Percentiles rank a stretch among this genome's conserved stretches.
phyloP scores from a whole-genome alignment of 495 filamentous ascomycete genomes.

The Penicillium taxi region DNA sequence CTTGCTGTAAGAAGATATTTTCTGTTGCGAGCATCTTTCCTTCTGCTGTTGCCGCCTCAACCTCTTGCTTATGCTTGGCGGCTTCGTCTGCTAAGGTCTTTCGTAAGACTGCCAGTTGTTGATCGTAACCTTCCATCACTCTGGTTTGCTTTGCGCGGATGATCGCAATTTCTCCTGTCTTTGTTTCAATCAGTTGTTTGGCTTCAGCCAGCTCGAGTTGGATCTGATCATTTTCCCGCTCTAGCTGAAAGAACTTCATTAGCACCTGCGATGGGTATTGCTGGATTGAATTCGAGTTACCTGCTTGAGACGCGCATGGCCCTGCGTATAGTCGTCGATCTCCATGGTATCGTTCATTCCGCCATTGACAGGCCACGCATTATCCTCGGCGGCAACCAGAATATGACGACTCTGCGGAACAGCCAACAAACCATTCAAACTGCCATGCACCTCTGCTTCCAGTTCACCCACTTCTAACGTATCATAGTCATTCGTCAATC shows the following conservation, averaged over 20 bases:
- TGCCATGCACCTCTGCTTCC: constrained; percentile 45
- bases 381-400: constrained; percentile 1
- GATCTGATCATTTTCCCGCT: constrained; percentile 44
- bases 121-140: constrained; percentile 48
- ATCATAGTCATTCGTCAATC: constrained; percentile 45
- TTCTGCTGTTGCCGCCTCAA: constrained; percentile 50
- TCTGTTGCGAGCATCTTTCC: constrained; percentile 55
- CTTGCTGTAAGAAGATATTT: constrained; percentile 57
- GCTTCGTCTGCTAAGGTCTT: constrained; percentile 48
- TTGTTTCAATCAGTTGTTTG: constrained; percentile 42
- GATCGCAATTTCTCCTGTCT: constrained; percentile 60
- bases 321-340: constrained; percentile 24
- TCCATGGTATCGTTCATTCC: constrained; percentile 19
- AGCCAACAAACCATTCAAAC: constrained; percentile 27
- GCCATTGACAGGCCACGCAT: constrained; percentile 6
- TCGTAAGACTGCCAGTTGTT: constrained; percentile 41
- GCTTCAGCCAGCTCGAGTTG: constrained; percentile 41
- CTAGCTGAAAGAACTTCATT: constrained; percentile 35
- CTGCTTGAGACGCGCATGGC: constrained; percentile 26
- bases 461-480: constrained; percentile 50
- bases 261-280: constrained; percentile 7
- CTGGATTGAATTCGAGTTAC: constrained; percentile 7
- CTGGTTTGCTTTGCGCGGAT: constrained; percentile 56
- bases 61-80: constrained; percentile 46
- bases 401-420: constrained; percentile 14